Evolutionary conservation across 257 asterid genomes (phyloP).

Genomic region (Primulina huaijiensis): DNA sequence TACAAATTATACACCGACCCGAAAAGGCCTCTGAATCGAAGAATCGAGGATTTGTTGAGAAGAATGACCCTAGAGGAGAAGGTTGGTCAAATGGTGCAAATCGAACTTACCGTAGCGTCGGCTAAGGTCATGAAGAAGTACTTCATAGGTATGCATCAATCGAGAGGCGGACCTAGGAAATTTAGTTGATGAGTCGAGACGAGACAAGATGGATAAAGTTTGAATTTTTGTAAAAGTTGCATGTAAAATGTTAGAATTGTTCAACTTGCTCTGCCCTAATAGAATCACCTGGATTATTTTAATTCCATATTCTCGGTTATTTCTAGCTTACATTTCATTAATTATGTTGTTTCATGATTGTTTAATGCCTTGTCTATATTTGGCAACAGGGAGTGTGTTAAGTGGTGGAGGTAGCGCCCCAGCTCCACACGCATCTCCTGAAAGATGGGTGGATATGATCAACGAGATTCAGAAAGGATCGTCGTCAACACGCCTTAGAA

Average conservation of each 20-base stretch:
- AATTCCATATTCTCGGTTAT: background rate
- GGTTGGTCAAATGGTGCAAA: conserved; percentile 67
- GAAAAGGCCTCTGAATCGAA: background rate
- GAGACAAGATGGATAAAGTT: too few species aligned
- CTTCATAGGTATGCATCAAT: conserved; percentile 37
- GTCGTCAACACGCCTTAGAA: conserved; percentile 63
- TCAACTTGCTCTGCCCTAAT: too few species aligned
- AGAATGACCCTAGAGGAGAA: conserved; percentile 62
- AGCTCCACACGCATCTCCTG: conserved; percentile 47
- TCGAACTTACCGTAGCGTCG: conserved; percentile 53
- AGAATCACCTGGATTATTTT: too few species aligned
- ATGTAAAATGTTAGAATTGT: too few species aligned
- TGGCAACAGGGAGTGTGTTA: conserved; percentile 54
- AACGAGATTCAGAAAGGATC: conserved; percentile 61
- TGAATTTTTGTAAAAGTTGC: background rate
- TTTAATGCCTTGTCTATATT: background rate
- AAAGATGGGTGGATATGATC: conserved; percentile 68
- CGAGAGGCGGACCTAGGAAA: background rate
- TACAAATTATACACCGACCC: background rate
- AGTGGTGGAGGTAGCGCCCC: conserved; percentile 86
- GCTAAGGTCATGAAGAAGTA: conserved; percentile 47
- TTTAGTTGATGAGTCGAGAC: too few species aligned
- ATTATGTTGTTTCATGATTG: background rate
- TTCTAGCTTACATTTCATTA: background rate
- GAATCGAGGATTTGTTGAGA: conserved; percentile 17